A percentile compares a stretch with the other conserved stretches of the same genome.
Evolutionary conservation across 108 stramenopile species (phyloP).

Genomic region (Pseudonitzschia delicatissima): DNA sequence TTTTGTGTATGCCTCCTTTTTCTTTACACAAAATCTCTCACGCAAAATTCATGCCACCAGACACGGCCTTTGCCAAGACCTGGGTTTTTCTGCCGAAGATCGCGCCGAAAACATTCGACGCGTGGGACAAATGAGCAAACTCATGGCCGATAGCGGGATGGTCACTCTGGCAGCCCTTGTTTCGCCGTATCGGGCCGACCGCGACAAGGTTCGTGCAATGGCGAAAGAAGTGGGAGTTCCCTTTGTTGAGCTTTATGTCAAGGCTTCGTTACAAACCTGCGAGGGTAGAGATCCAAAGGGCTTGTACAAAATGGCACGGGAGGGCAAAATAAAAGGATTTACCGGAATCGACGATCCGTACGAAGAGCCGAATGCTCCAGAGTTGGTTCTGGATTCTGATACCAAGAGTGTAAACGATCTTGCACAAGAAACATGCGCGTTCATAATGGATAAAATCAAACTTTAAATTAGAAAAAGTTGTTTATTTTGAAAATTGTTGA

Average conservation of each 20-base stretch:
- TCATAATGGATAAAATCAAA: conserved; percentile 22
- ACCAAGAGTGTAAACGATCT: conserved; percentile 35
- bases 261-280: conserved; percentile 73
- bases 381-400: conserved; percentile 58
- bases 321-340: conserved; percentile 87
- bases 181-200: conserved; percentile 79
- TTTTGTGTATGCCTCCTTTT: neutral
- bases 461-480: conserved; percentile 14
- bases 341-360: conserved; percentile 91
- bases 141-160: conserved; percentile 86
- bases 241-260: conserved; percentile 85
- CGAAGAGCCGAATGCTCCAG: conserved; percentile 76
- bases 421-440: conserved; percentile 23
- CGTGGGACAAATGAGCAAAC: conserved; percentile 83
- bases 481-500: too few species aligned
- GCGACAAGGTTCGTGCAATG: conserved; percentile 64
- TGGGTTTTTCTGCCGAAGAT: conserved; percentile 81
- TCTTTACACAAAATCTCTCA: neutral
- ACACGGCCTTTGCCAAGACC: conserved; percentile 78
- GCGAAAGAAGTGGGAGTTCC: conserved; percentile 28
- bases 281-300: conserved; percentile 88
- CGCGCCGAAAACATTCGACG: conserved; percentile 90
- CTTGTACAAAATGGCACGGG: conserved; percentile 76
- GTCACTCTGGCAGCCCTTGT: conserved; percentile 89
- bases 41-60: neutral